Conservation (phyloP, 139 green algal genomes). For the Ettlia oleoabundans region DNA sequence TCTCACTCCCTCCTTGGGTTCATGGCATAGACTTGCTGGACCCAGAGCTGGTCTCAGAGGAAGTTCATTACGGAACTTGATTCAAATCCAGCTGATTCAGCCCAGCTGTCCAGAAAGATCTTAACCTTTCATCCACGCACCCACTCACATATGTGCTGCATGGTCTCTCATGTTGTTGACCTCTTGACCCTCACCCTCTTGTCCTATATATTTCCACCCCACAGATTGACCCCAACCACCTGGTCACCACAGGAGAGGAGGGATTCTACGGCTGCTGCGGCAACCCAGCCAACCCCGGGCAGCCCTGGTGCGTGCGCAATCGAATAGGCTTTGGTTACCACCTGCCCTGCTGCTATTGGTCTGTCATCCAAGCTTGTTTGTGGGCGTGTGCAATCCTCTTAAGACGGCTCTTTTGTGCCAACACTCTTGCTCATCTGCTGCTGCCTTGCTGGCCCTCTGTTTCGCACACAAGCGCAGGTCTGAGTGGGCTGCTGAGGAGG, state of each 20-base stretch:
- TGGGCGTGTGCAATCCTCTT: too few relatives aligned
- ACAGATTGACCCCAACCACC: conserved; percentile 62
- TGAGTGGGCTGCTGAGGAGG: conserved; percentile 42
- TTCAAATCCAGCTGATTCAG: too few relatives aligned
- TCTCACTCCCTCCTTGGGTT: background rate
- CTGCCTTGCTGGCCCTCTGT: background rate
- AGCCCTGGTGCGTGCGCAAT: conserved; percentile 7
- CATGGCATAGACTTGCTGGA: too few relatives aligned
- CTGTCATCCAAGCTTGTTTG: too few relatives aligned
- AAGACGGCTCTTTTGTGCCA: too few relatives aligned
- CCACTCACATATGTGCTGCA: too few relatives aligned
- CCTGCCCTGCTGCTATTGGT: background rate
- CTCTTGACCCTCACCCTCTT: background rate
- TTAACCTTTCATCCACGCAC: background rate
- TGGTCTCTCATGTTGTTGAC: background rate
- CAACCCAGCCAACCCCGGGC: conserved; percentile 41
- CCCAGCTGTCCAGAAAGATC: too few relatives aligned
- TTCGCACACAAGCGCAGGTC: too few relatives aligned
- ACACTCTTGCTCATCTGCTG: too few relatives aligned
- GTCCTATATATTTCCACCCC: background rate
- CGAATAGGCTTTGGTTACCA: too few relatives aligned
- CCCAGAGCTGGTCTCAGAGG: too few relatives aligned
- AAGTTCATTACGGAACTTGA: too few relatives aligned
- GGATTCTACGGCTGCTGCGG: conserved; percentile 62
- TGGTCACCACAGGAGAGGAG: conserved; percentile 63